A percentile compares a stretch with the other conserved stretches of the same genome.
phyloP scores from a whole-genome alignment of 208 protist species.

The Wallacemonas collosoma region DNA sequence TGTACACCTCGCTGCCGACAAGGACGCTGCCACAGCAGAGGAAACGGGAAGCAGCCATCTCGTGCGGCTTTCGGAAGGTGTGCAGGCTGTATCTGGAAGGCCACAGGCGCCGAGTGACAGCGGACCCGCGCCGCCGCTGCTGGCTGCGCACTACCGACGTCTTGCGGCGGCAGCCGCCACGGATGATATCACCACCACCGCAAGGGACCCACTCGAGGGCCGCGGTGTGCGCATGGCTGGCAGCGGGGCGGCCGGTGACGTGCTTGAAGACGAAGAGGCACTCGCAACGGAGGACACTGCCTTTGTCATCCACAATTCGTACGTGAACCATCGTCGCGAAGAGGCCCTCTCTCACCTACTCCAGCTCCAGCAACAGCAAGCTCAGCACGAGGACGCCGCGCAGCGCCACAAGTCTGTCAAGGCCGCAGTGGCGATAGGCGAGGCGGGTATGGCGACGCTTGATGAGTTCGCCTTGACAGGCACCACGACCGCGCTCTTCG shows the following conservation, averaged over 20 bases:
- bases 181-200: constrained; percentile 11
- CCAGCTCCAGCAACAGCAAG: constrained; percentile 20
- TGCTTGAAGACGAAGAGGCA: constrained; percentile 10
- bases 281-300: constrained; percentile 24
- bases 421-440: constrained; percentile 24
- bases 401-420: constrained; percentile 15
- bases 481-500: constrained; percentile 22
- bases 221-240: constrained; percentile 4
- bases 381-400: constrained; percentile 1
- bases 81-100: neutral
- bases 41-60: neutral
- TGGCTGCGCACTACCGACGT: constrained; percentile 14
- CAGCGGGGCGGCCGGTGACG: constrained; percentile 19
- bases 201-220: neutral
- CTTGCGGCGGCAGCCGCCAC: constrained; percentile 6
- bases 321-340: constrained; percentile 43
- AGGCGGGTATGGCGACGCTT: constrained; percentile 33
- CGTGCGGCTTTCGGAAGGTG: constrained; percentile 1
- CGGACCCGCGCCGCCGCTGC: neutral
- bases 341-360: constrained; percentile 40
- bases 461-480: constrained; percentile 35
- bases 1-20: neutral
- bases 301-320: constrained; percentile 46
- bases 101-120: neutral
- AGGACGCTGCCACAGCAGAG: neutral